phyloP scores from a whole-genome alignment of 176 grass and related monocot genomes.

The Paspalum notatum region DNA sequence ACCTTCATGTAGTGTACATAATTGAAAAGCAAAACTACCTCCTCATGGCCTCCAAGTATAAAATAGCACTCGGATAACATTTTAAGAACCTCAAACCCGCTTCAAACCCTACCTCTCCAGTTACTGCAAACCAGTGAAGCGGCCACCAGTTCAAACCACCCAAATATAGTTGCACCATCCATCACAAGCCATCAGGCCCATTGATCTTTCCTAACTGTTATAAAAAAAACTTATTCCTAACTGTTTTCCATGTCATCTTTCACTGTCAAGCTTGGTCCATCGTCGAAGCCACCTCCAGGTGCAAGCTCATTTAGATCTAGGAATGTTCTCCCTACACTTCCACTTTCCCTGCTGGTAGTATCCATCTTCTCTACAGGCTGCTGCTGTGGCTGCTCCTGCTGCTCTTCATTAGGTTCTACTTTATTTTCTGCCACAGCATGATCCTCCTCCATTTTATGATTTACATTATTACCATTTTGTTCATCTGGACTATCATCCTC shows the following conservation, averaged over 20 bases:
- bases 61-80: conserved; percentile 46
- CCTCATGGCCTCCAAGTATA: conserved; percentile 43
- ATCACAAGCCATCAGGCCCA: conserved; percentile 19
- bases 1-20: conserved; percentile 59
- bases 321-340: conserved; percentile 76
- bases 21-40: conserved; percentile 55
- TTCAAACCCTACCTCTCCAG: conserved; percentile 16
- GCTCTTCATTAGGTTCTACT: conserved; percentile 43
- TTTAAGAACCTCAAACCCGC: conserved; percentile 31
- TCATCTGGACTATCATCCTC: conserved; percentile 70
- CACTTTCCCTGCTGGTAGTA: conserved; percentile 44
- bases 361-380: conserved; percentile 61
- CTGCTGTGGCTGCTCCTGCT: conserved; percentile 38
- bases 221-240: conserved; percentile 52
- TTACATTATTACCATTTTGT: conserved; percentile 33
- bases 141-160: conserved; percentile 35
- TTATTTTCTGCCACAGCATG: conserved; percentile 50
- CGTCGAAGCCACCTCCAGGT: conserved; percentile 85
- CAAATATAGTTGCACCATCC: conserved; percentile 35
- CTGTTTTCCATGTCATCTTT: conserved; percentile 86
- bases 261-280: conserved; percentile 62
- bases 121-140: conserved; percentile 41
- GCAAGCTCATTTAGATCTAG: conserved; percentile 97
- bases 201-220: conserved; percentile 28
- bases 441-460: conserved; percentile 59